These are phyloP conservation scores for Phlebiopsis flavidoalba DNA, from an alignment of 768 basidiomycete species.

Conservation along the genomic window DNA sequence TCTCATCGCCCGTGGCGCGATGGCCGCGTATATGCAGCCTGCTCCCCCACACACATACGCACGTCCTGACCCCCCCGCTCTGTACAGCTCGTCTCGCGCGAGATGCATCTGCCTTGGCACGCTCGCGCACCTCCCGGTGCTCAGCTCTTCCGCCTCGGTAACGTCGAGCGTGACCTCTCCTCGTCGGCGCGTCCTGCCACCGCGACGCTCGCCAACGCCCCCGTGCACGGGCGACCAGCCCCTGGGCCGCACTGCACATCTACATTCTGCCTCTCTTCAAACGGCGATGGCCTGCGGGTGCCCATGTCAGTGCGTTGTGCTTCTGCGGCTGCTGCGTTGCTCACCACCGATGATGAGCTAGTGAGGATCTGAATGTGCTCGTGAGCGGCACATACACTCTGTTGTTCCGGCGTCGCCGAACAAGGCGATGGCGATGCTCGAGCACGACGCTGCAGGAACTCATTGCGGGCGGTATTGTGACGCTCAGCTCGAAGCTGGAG, in stretches of 20 bases:
- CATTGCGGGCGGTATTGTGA: constrained; percentile 86
- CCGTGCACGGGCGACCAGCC: constrained; percentile 56
- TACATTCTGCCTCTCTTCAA: constrained; percentile 89
- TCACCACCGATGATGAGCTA: constrained; percentile 20
- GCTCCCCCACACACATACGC: neutral
- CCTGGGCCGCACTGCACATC: constrained; percentile 80
- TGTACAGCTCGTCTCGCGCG: constrained; percentile 72
- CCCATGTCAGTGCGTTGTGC: constrained; percentile 57
- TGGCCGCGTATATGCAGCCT: neutral
- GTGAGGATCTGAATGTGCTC: constrained; percentile 83
- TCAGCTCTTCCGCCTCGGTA: constrained; percentile 46
- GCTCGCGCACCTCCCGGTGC: constrained; percentile 47
- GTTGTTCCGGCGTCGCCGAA: constrained; percentile 71
- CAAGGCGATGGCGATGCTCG: constrained; percentile 67
- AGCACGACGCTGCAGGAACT: constrained; percentile 78
- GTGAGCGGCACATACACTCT: constrained; percentile 72
- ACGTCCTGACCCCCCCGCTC: constrained; percentile 59
- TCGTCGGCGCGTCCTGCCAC: constrained; percentile 15
- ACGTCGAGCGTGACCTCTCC: constrained; percentile 43
- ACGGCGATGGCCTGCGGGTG: constrained; percentile 78
- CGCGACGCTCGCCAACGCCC: constrained; percentile 14
- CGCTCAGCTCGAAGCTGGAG: constrained; percentile 78
- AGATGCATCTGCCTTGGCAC: constrained; percentile 82
- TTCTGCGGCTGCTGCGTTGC: neutral
- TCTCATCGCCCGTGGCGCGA: neutral